Conservation (phyloP, 495 filamentous ascomycete genomes). For the Cryomyces antarcticus region DNA sequence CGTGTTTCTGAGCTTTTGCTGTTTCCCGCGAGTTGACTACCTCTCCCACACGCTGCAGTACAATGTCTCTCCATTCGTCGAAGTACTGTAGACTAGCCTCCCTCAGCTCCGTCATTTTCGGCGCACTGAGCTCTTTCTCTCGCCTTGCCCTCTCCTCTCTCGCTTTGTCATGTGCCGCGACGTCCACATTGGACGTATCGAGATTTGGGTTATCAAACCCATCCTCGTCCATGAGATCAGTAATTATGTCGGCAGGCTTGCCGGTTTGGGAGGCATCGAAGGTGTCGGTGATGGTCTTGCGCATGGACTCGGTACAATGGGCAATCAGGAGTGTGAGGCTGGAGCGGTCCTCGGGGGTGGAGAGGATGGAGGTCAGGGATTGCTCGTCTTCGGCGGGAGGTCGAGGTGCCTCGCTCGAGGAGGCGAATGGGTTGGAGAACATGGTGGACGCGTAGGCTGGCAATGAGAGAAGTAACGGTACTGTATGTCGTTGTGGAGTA, state of each 20-base stretch:
- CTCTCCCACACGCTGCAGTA: constrained; percentile 41
- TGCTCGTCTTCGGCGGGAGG: constrained; percentile 6
- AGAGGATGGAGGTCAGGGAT: constrained; percentile 18
- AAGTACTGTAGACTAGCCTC: constrained; percentile 31
- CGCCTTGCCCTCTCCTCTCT: constrained; percentile 10
- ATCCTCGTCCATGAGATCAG: constrained; percentile 4
- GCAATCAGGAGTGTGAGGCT: constrained; percentile 20
- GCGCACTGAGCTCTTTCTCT: constrained; percentile 13
- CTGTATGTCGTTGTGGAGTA: no score
- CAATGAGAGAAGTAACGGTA: no score
- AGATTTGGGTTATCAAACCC: constrained; percentile 5
- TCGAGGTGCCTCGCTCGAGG: background rate
- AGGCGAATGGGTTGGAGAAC: background rate
- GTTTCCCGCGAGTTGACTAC: constrained; percentile 38
- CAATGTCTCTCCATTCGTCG: constrained; percentile 42
- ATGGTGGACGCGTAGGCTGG: no score
- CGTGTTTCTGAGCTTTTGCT: constrained; percentile 9
- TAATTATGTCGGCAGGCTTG: constrained; percentile 6
- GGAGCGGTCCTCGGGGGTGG: constrained; percentile 14
- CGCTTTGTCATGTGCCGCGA: constrained; percentile 9
- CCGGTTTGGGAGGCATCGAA: constrained; percentile 19
- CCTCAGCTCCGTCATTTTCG: constrained; percentile 18
- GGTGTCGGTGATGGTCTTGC: constrained; percentile 12
- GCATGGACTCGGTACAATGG: constrained; percentile 20
- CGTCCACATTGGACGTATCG: constrained; percentile 12